A percentile compares a stretch with the other conserved stretches of the same genome.
These are phyloP conservation scores for Penicillium desertorum DNA, from an alignment of 495 filamentous ascomycete genomes.

Conservation along the genomic window DNA sequence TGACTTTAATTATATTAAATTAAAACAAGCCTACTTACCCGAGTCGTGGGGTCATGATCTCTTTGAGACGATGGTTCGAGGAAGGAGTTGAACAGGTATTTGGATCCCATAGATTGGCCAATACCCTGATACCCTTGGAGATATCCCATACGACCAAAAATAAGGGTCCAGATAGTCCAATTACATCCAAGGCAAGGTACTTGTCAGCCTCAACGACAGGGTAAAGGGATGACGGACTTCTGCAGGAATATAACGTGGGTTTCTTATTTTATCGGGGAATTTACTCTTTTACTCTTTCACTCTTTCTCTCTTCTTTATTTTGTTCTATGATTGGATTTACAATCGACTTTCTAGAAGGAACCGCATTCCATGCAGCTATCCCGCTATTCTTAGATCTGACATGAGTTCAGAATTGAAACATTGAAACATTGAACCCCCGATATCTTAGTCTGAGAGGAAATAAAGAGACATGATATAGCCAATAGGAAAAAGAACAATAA, in stretches of 20 bases:
- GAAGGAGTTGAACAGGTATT: no score
- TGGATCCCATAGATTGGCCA: no score
- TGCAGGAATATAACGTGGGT: constrained; percentile 28
- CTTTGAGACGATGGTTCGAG: no score
- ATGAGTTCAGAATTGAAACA: neutral
- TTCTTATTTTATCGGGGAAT: constrained; percentile 27
- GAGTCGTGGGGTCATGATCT: no score
- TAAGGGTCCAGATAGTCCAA: neutral
- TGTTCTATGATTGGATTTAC: neutral
- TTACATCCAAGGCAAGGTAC: constrained; percentile 7
- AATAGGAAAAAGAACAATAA: neutral
- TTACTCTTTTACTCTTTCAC: neutral
- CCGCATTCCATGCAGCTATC: constrained; percentile 1
- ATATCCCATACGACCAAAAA: no score
- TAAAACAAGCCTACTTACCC: no score
- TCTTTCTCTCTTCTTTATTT: neutral
- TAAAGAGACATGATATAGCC: neutral
- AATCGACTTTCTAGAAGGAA: constrained; percentile 8
- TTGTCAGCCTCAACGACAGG: constrained; percentile 5
- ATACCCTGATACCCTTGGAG: no score
- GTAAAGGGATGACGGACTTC: neutral
- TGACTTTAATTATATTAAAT: no score
- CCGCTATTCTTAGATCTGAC: constrained; percentile 14
- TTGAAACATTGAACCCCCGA: neutral
- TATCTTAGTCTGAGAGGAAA: neutral